phyloP scores from a whole-genome alignment of 495 filamentous ascomycete genomes.

The Choiromyces venosus region DNA sequence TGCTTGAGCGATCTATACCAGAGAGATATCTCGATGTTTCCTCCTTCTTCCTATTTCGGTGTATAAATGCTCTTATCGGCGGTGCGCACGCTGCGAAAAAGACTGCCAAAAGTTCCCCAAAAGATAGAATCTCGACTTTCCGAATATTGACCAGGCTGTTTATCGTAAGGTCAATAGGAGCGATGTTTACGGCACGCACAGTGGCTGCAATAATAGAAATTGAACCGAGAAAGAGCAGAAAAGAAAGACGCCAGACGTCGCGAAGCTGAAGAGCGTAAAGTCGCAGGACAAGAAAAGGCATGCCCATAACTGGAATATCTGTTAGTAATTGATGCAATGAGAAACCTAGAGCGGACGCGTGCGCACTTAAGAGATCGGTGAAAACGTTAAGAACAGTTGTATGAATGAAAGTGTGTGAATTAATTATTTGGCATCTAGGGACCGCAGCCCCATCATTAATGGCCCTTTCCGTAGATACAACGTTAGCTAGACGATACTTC shows the following conservation, averaged over 20 bases:
- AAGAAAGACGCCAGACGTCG: conserved; percentile 1
- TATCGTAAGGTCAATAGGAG: background rate
- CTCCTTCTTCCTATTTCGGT: background rate
- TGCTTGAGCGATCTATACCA: background rate
- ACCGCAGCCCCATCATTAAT: background rate
- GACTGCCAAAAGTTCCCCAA: conserved; percentile 2
- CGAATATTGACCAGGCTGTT: background rate
- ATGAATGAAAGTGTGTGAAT: background rate
- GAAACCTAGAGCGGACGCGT: background rate
- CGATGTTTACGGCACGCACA: conserved; percentile 5
- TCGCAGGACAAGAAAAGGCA: conserved; percentile 4
- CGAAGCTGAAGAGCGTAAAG: conserved; percentile 6
- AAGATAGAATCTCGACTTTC: background rate
- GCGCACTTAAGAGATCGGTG: conserved; percentile 6
- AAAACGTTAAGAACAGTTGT: conserved; percentile 1
- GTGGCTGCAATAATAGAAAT: background rate
- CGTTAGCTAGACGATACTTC: background rate
- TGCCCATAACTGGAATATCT: conserved; percentile 9
- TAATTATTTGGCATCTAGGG: conserved; percentile 2
- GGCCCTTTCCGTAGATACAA: background rate
- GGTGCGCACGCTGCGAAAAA: conserved; percentile 7
- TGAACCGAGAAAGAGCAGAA: conserved; percentile 2
- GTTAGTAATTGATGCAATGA: background rate
- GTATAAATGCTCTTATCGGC: conserved; percentile 1
- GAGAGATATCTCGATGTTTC: conserved; percentile 5